Percentiles rank a stretch among this genome's conserved stretches.
These are phyloP conservation scores for Microthlaspi erraticum DNA, from an alignment of 345 rosid genomes.

Conservation along the genomic window DNA sequence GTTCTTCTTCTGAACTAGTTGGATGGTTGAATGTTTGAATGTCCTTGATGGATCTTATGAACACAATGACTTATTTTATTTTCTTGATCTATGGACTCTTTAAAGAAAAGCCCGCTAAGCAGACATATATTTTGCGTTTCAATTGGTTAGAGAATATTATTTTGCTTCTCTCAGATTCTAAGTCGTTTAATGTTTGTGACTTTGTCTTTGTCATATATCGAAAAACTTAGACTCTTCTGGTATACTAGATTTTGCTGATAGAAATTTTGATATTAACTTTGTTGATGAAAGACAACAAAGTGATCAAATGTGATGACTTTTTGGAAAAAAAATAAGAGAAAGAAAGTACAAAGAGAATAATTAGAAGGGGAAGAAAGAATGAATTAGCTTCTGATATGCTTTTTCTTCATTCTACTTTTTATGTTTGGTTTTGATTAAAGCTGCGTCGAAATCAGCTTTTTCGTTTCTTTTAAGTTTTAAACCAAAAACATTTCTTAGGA, in stretches of 20 bases:
- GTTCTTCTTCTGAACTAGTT: not conserved
- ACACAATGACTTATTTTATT: not conserved
- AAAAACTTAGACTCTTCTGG: conserved; percentile 3
- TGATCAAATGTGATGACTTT: conserved; percentile 24
- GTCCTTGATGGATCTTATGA: conserved; percentile 16
- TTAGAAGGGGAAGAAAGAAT: conserved; percentile 38
- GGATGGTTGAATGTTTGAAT: not conserved
- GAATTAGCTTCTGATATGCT: conserved; percentile 32
- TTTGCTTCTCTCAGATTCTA: not conserved
- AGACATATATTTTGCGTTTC: not conserved
- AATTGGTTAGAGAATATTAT: not conserved
- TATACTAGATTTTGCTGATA: conserved; percentile 26
- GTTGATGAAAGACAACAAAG: conserved; percentile 34
- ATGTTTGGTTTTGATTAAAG: conserved; percentile 41
- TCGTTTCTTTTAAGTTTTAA: not conserved
- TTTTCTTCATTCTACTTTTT: conserved; percentile 32
- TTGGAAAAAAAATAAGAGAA: conserved; percentile 1
- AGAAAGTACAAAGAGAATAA: conserved; percentile 37
- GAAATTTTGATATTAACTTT: conserved; percentile 2
- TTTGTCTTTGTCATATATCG: not conserved
- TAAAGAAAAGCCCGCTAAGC: conserved; percentile 22
- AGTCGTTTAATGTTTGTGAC: no score
- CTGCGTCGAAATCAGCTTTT: conserved; percentile 31
- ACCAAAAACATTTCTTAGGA: not conserved
- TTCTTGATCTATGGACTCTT: conserved; percentile 1